Base-by-base conservation (phyloP, 228 moss, liverwort and hornwort species). In the Sphagnum fallax region DNA sequence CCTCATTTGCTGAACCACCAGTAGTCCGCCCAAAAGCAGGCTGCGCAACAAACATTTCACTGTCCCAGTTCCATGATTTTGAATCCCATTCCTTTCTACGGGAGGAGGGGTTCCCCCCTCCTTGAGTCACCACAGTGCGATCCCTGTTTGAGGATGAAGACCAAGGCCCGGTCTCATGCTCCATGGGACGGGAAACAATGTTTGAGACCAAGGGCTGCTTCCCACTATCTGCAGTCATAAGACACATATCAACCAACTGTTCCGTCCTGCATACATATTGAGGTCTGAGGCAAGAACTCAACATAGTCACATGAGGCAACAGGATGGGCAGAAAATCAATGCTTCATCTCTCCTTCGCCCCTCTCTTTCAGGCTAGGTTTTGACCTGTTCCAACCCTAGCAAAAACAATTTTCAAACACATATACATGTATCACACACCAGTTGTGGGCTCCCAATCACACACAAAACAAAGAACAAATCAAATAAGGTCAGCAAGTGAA, bases 31-130 rank as follows among this genome's bases (percentile, higher is more conserved):
- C 71, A 9, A 77, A 70, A 5, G 85, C 79, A 68, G 88, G 87
- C 53, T 88, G 83, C 48, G 95, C 87, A 61, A 81, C 74, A 52
- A 95, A 86, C n/a, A 82, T 57, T 58, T 14, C 69, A 59, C 86
- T 81, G 58, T 95, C 82, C 72, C 89, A 92, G 8, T 92, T 88
- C 95, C 95, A 95, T 0, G 80, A 73, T 72, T 78, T 79, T 8
- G 79, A 62, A 47, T 82, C 83, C 95, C 95, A 95, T 1, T 90
- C 88, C 67, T 76, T 78, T 69, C 83, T 79, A 47, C 70, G 76
- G 6, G 75, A 6, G 15, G 6, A 61, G 55, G 55, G 55, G 9
- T 8, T 8, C 5, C 65, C 68, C 47, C 53, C 74, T 4, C 58
- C 78, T 6, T 61, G 61, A 0, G 74, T 51, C 14, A 68, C 57